These are phyloP conservation scores for Rhinocladiella similis DNA, from an alignment of 2,329 filamentous ascomycete genomes.

Conservation along the genomic window DNA sequence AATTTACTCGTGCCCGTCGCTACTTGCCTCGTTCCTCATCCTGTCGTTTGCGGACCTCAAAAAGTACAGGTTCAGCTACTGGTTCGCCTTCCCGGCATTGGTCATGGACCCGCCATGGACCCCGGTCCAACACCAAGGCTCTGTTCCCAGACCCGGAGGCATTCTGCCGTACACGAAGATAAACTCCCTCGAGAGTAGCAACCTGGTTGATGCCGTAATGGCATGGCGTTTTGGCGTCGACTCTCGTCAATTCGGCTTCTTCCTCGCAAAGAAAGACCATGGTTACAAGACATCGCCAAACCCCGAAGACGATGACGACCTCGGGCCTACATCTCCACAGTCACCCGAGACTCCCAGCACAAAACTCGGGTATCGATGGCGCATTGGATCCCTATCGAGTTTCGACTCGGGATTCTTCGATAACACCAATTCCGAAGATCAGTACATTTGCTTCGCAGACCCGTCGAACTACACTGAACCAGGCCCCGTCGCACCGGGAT, in stretches of 20 bases:
- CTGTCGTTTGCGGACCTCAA: slow-evolving; percentile 95
- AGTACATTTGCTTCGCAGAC: slow-evolving; percentile 84
- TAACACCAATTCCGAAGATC: slow-evolving; percentile 67
- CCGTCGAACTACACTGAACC: slow-evolving; percentile 89
- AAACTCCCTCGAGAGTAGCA: slow-evolving; percentile 68
- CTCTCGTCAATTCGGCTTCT: slow-evolving; percentile 86
- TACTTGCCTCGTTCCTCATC: slow-evolving; percentile 84
- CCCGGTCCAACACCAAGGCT: slow-evolving; percentile 39
- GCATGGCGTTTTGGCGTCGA: slow-evolving; percentile 86
- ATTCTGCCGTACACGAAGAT: slow-evolving; percentile 45
- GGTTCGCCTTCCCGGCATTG: slow-evolving; percentile 93
- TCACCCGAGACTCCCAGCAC: slow-evolving; percentile 52
- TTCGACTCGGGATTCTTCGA: slow-evolving; percentile 90
- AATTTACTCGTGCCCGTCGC: slow-evolving; percentile 90
- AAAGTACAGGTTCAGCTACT: slow-evolving; percentile 97
- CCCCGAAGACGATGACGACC: slow-evolving; percentile 37
- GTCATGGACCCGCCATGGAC: slow-evolving; percentile 87
- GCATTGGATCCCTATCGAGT: slow-evolving; percentile 69
- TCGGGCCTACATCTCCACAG: slow-evolving; percentile 28
- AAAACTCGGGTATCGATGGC: slow-evolving; percentile 71
- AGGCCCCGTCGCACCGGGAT: slow-evolving; percentile 91
- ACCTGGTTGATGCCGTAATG: slow-evolving; percentile 77
- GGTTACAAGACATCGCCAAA: slow-evolving; percentile 35
- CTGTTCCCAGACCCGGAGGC: slow-evolving; percentile 25
- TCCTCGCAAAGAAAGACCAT: slow-evolving; percentile 78